A percentile compares a stretch with the other conserved stretches of the same genome.
These are phyloP conservation scores for Fraxinus cuspidata DNA, from an alignment of 257 asterid species.

Conservation along the genomic window DNA sequence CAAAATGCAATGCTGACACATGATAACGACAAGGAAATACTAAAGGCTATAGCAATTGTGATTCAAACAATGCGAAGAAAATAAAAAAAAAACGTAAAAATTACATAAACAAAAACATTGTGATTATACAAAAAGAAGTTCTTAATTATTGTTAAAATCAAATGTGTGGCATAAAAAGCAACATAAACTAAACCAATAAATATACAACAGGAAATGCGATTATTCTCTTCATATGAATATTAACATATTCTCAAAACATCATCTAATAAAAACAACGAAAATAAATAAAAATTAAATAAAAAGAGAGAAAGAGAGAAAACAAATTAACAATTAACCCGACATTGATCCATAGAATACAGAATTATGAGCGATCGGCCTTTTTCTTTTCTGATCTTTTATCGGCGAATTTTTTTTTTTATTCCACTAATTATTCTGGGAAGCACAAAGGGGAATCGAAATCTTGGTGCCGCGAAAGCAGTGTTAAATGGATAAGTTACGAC, in stretches of 20 bases:
- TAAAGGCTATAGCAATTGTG: background rate
- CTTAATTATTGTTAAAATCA: slow-evolving; percentile 5
- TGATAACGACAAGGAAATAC: background rate
- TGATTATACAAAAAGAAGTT: slow-evolving; percentile 5
- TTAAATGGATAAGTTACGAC: background rate
- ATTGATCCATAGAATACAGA: background rate
- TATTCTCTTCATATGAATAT: background rate
- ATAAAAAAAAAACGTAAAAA: background rate
- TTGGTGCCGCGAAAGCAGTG: background rate
- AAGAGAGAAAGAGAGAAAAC: background rate
- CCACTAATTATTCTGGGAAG: background rate
- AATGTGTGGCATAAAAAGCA: background rate
- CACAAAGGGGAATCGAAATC: background rate
- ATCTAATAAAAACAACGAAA: background rate
- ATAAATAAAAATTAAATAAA: background rate
- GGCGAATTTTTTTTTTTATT: too few species aligned
- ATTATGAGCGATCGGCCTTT: background rate
- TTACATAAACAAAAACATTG: background rate
- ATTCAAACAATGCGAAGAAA: background rate
- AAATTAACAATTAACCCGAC: slow-evolving; percentile 13
- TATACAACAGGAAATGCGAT: background rate
- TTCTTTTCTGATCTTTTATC: background rate
- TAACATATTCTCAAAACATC: background rate
- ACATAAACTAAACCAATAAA: background rate
- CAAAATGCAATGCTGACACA: background rate